These are phyloP conservation scores for Russula foetens DNA, from an alignment of 768 basidiomycete species.

Conservation along the genomic window DNA sequence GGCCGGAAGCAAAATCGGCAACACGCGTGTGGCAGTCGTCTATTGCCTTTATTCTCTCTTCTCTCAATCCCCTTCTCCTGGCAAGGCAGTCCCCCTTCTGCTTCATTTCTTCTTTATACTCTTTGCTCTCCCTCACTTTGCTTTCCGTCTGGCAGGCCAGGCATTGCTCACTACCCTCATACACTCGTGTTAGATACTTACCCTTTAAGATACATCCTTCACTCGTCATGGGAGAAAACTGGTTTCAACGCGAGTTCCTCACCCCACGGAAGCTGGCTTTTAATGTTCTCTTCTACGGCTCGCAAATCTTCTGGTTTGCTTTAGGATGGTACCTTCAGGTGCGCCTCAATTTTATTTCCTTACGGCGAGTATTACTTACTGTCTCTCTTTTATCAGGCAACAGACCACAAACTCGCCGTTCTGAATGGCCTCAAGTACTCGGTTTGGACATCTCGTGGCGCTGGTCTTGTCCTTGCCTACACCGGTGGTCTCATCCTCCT, in stretches of 20 bases:
- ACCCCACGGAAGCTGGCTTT: conserved; percentile 55
- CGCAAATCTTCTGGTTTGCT: conserved; percentile 64
- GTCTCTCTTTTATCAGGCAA: conserved; percentile 33
- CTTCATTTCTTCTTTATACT: conserved; percentile 11
- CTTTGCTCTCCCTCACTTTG: conserved; percentile 9
- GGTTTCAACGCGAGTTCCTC: conserved; percentile 68
- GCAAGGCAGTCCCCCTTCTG: not conserved
- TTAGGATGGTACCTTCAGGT: conserved; percentile 91
- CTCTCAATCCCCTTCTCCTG: conserved; percentile 5
- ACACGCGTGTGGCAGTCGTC: not conserved
- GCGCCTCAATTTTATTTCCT: conserved; percentile 18
- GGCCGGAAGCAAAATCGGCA: not conserved
- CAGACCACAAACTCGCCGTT: conserved; percentile 54
- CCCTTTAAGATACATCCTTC: conserved; percentile 21
- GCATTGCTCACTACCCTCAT: conserved; percentile 28
- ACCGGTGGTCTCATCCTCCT: conserved; percentile 81
- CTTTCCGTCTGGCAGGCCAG: conserved; percentile 45
- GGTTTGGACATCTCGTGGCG: conserved; percentile 87
- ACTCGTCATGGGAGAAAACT: conserved; percentile 59
- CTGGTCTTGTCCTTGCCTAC: conserved; percentile 83
- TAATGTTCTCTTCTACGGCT: conserved; percentile 73
- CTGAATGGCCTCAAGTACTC: conserved; percentile 77
- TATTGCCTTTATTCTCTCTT: conserved; percentile 10
- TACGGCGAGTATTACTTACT: not conserved
- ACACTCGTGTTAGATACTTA: conserved; percentile 19